Evolutionary conservation across 768 basidiomycete genomes (phyloP).

Genomic region (Pholiota molesta): DNA sequence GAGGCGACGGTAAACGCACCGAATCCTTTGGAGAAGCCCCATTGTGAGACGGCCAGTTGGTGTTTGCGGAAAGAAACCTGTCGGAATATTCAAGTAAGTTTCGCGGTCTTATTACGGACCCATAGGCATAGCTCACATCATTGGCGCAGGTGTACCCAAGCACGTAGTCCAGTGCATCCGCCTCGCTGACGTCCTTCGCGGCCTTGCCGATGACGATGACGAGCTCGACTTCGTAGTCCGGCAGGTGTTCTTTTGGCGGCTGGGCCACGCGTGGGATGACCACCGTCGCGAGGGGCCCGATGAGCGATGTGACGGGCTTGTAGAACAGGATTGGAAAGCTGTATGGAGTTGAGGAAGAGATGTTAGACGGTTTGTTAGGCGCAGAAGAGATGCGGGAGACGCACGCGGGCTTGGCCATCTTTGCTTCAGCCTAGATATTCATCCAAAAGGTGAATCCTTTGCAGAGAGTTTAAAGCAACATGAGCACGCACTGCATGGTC

Average conservation of each 20-base stretch:
- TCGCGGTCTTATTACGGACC: constrained; percentile 5
- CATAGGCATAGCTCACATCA: constrained; percentile 49
- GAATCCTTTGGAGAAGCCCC: constrained; percentile 88
- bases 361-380: neutral
- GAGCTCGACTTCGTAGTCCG: constrained; percentile 85
- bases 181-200: constrained; percentile 79
- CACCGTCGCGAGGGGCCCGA: constrained; percentile 70
- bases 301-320: constrained; percentile 72
- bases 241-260: constrained; percentile 67
- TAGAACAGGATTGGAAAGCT: constrained; percentile 80
- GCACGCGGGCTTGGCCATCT: constrained; percentile 64
- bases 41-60: constrained; percentile 81
- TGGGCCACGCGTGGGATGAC: constrained; percentile 69
- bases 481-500: constrained; percentile 68
- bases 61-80: constrained; percentile 84
- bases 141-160: constrained; percentile 83
- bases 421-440: constrained; percentile 61
- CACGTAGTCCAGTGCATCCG: constrained; percentile 83
- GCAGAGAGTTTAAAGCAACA: neutral
- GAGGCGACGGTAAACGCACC: constrained; percentile 44
- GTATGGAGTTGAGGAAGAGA: neutral
- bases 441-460: neutral
- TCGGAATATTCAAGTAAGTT: neutral
- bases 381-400: constrained; percentile 20
- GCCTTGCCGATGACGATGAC: constrained; percentile 83